Evolutionary conservation across 352 stramenopile species (phyloP).

Genomic region (Phytophthora podocarpi): DNA sequence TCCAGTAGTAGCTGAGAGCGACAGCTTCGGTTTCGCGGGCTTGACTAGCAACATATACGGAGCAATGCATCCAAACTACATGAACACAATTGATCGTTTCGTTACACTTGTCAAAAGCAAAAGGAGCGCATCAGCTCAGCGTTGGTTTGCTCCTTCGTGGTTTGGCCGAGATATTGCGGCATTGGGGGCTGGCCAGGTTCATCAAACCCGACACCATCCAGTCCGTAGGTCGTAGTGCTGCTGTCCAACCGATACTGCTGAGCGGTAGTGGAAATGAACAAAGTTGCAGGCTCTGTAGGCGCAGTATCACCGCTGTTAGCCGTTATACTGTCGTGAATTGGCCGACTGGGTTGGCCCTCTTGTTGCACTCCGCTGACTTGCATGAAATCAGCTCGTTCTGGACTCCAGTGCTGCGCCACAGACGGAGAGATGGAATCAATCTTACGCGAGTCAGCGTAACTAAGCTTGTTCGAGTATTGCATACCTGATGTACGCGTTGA

Average conservation of each 20-base stretch:
- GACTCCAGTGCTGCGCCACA: conserved; percentile 8
- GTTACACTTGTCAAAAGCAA: conserved; percentile 31
- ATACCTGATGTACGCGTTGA: conserved; percentile 18
- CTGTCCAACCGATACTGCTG: neutral
- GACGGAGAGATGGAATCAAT: conserved; percentile 18
- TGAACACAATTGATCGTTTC: too few species aligned
- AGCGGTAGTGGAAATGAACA: neutral
- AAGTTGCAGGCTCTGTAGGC: neutral
- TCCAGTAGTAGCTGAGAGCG: too few species aligned
- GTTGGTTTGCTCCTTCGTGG: conserved; percentile 21
- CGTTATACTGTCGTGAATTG: neutral
- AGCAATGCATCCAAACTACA: neutral
- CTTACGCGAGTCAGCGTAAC: conserved; percentile 13
- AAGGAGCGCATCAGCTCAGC: conserved; percentile 19
- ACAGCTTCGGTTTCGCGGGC: too few species aligned
- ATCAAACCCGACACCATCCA: conserved; percentile 15
- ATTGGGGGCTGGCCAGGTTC: neutral
- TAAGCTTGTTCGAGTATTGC: conserved; percentile 4
- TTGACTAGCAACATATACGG: too few species aligned
- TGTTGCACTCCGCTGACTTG: neutral
- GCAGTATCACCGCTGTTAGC: neutral
- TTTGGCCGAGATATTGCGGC: conserved; percentile 16
- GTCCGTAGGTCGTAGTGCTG: neutral
- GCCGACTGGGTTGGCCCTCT: neutral
- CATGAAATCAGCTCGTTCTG: neutral